Evolutionary conservation across 2,329 filamentous ascomycete genomes (phyloP), one percentile per base, ranked within the genome.

Genomic region (Diplocarpon mali): DNA sequence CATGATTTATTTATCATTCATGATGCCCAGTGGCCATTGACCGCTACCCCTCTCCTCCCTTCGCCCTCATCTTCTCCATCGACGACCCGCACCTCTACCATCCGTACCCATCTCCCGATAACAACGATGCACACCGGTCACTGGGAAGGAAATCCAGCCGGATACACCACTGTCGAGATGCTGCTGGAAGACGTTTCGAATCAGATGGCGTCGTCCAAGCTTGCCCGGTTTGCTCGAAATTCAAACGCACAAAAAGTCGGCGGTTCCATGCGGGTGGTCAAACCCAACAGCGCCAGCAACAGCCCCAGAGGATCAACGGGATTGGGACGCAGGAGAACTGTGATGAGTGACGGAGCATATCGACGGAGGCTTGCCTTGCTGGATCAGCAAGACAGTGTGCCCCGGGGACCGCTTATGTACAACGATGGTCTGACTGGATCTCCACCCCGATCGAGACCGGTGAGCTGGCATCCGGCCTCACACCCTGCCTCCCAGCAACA

Each of bases 401-500:
- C 70, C 72, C 48, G 64, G 65, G 28, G 56, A 66, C 71, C 47
- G 58, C 68, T 37, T 58, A 60, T 52, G 46, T 66, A 53, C n/a
- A 58, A 56, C 35, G 44, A 59, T 60, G 52, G 62, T 60, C 54
- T 59, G 30, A 55, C 56, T 38, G 41, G 53, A 39, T 47, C 53
- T 29, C 35, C 40, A 24, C 48, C 65, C 57, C 63, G 69, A 32
- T 64, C 65, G 42, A 73, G 83, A 35, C 83, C 83, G 5, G 68
- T 85, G 37, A 87, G 83, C 68, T 88, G 84, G 84, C 84, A 88
- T 60, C 80, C 83, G 2, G 73, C 75, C 16, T 75, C 80, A 9
- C 69, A 75, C 46, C 62, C 55, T 24, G 31, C 47, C 28, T 47
- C 53, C 37, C 56, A 59, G 46, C 46, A 42, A 45, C 57, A 64